A percentile compares a stretch with the other conserved stretches of the same genome.
phyloP scores from a whole-genome alignment of 1,139 yeast species.

The Pichia sp. region DNA sequence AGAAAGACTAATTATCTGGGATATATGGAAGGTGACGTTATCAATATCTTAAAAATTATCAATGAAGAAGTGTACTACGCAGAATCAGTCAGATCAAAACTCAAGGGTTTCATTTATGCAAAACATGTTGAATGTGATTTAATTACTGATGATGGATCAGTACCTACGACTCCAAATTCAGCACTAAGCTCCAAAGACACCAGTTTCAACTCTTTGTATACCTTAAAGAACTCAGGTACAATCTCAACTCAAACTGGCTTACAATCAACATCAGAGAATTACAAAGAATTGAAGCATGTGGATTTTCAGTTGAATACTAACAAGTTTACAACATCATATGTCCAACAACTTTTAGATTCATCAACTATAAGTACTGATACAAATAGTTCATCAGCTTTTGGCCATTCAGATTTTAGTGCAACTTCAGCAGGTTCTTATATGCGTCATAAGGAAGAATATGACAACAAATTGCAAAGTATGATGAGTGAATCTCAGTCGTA shows the following conservation, averaged over 20 bases:
- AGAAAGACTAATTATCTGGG: slow-evolving; percentile 75
- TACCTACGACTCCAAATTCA: slow-evolving; percentile 10
- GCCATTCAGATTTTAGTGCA: slow-evolving; percentile 65
- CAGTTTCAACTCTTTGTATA: slow-evolving; percentile 8
- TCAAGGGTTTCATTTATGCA: slow-evolving; percentile 80
- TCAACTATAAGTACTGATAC: slow-evolving; percentile 29
- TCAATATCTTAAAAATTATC: slow-evolving; percentile 72
- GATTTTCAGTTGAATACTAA: neutral
- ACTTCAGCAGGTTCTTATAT: slow-evolving; percentile 84
- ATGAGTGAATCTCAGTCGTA: slow-evolving; percentile 25
- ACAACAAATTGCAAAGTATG: slow-evolving; percentile 33
- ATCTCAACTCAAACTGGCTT: slow-evolving; percentile 5
- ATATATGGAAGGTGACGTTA: slow-evolving; percentile 84
- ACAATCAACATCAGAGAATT: neutral
- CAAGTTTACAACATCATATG: slow-evolving; percentile 19
- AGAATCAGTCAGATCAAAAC: slow-evolving; percentile 65
- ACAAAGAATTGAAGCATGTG: neutral
- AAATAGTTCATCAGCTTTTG: slow-evolving; percentile 29
- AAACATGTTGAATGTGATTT: slow-evolving; percentile 61
- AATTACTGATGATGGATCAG: slow-evolving; percentile 31
- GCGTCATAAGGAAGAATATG: slow-evolving; percentile 45
- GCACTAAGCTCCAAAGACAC: slow-evolving; percentile 3
- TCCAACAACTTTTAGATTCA: slow-evolving; percentile 24
- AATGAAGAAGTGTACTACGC: slow-evolving; percentile 97
- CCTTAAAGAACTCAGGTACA: slow-evolving; percentile 8